Evolutionary conservation across 1,284 basidiomycete genomes (phyloP).

Genomic region (Sanghuangporus sanghuang): DNA sequence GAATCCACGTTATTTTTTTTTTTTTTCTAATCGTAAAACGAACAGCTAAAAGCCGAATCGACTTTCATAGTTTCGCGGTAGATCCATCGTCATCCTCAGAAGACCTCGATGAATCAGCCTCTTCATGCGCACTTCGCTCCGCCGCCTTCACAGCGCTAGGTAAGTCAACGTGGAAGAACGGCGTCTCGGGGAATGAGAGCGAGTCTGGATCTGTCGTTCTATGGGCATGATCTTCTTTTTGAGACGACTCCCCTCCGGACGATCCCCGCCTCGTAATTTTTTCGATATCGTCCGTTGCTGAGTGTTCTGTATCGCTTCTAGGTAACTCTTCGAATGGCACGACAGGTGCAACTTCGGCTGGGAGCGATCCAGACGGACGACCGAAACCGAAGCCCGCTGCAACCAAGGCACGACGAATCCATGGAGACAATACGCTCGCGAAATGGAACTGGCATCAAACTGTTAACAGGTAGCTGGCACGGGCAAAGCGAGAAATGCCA

Average conservation of each 20-base stretch:
- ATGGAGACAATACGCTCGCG: slow-evolving; percentile 84
- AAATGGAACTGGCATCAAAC: slow-evolving; percentile 69
- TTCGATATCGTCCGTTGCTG: slow-evolving; percentile 18
- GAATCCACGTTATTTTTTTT: too few species aligned
- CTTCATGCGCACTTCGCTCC: slow-evolving; percentile 32
- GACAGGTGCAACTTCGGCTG: slow-evolving; percentile 69
- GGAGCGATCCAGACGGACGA: slow-evolving; percentile 34
- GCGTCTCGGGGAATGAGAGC: slow-evolving; percentile 45
- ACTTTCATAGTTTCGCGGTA: not conserved
- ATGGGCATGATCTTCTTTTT: not conserved
- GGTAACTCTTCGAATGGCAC: slow-evolving; percentile 52
- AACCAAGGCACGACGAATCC: slow-evolving; percentile 87
- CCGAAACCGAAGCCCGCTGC: slow-evolving; percentile 84
- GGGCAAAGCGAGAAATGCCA: slow-evolving; percentile 17
- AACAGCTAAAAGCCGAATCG: not conserved
- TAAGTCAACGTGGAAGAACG: slow-evolving; percentile 87
- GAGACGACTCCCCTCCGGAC: not conserved
- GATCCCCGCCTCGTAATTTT: slow-evolving; percentile 7
- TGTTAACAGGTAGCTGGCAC: not conserved
- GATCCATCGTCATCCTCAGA: slow-evolving; percentile 1
- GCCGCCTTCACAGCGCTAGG: slow-evolving; percentile 68
- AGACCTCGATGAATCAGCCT: not conserved
- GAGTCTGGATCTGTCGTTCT: slow-evolving; percentile 31
- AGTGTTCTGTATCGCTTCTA: slow-evolving; percentile 22
- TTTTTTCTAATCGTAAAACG: not conserved